A percentile compares a stretch with the other conserved stretches of the same genome.
phyloP scores from a whole-genome alignment of 1,139 yeast species.

The Sugiyamaella neomexicana region DNA sequence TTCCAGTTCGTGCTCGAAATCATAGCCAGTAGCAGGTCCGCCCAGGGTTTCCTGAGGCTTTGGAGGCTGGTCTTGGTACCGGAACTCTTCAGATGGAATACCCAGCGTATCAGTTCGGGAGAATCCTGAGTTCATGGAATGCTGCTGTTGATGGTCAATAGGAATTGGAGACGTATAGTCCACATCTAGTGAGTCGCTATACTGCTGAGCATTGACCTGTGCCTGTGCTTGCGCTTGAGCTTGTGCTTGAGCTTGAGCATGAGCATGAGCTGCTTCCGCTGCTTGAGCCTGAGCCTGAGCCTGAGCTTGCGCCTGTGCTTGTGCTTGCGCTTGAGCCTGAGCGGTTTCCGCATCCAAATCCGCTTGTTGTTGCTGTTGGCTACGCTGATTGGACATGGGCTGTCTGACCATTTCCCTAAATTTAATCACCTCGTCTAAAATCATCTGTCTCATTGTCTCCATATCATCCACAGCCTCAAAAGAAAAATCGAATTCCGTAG shows the following conservation, averaged over 20 bases:
- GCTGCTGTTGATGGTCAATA: constrained; percentile 24
- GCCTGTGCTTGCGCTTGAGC: constrained; percentile 6
- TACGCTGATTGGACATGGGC: constrained; percentile 44
- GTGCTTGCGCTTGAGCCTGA: constrained; percentile 16
- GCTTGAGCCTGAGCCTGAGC: constrained; percentile 14
- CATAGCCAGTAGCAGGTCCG: constrained; percentile 30
- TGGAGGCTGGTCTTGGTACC: constrained; percentile 47
- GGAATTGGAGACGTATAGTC: constrained; percentile 13
- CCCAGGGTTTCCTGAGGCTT: constrained; percentile 45
- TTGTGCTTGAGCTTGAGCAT: constrained; percentile 9
- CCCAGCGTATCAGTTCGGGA: constrained; percentile 29
- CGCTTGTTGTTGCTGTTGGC: constrained; percentile 20
- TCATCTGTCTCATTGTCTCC: constrained; percentile 71
- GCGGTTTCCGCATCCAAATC: constrained; percentile 21
- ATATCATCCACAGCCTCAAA: constrained; percentile 87
- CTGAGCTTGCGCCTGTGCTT: constrained; percentile 14
- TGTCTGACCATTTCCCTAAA: constrained; percentile 78
- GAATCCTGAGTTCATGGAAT: constrained; percentile 13
- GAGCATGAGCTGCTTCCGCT: constrained; percentile 4
- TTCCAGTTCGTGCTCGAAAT: constrained; percentile 57
- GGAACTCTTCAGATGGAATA: constrained; percentile 42
- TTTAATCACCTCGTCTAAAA: constrained; percentile 73
- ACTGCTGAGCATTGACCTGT: constrained; percentile 5
- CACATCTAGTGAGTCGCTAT: not conserved
- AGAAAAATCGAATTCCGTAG: constrained; percentile 78